Conservation (phyloP, 2,329 filamentous ascomycete species). For the Diaporthe vexans region DNA sequence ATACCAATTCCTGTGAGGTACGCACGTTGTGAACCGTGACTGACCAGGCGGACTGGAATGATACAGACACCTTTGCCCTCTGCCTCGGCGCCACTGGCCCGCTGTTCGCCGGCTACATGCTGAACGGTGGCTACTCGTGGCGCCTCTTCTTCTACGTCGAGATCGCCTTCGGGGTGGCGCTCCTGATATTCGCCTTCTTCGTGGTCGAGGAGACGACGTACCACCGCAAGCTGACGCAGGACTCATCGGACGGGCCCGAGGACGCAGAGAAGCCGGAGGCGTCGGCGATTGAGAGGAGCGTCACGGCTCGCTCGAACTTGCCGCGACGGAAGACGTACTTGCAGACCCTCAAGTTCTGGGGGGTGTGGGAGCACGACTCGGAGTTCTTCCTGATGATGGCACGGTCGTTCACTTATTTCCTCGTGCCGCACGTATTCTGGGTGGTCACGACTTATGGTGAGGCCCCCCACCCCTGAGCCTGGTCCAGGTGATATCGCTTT, state of each 20-base stretch:
- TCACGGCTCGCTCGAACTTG: constrained; percentile 37
- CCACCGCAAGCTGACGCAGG: constrained; percentile 43
- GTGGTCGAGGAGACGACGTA: constrained; percentile 53
- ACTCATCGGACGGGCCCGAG: constrained; percentile 22
- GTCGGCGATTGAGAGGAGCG: constrained; percentile 4
- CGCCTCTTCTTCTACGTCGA: constrained; percentile 73
- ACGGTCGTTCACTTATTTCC: constrained; percentile 61
- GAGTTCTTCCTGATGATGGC: constrained; percentile 61
- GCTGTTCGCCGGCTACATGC: constrained; percentile 73
- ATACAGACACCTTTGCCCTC: constrained; percentile 55
- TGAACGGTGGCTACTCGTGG: constrained; percentile 70
- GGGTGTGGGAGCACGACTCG: constrained; percentile 56
- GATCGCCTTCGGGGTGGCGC: constrained; percentile 61
- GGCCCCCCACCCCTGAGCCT: constrained; percentile 44
- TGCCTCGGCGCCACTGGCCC: constrained; percentile 69
- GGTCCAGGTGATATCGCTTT: background rate
- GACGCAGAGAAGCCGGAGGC: constrained; percentile 39
- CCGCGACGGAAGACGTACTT: constrained; percentile 58
- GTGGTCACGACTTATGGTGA: constrained; percentile 60
- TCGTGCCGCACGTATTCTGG: constrained; percentile 64
- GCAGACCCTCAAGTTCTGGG: constrained; percentile 59
- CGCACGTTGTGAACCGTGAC: background rate
- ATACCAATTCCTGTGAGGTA: background rate
- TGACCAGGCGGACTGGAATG: background rate
- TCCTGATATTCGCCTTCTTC: constrained; percentile 50